Evolutionary conservation across 2,329 filamentous ascomycete genomes (phyloP).

Genomic region (Colletotrichum nymphaeae): DNA sequence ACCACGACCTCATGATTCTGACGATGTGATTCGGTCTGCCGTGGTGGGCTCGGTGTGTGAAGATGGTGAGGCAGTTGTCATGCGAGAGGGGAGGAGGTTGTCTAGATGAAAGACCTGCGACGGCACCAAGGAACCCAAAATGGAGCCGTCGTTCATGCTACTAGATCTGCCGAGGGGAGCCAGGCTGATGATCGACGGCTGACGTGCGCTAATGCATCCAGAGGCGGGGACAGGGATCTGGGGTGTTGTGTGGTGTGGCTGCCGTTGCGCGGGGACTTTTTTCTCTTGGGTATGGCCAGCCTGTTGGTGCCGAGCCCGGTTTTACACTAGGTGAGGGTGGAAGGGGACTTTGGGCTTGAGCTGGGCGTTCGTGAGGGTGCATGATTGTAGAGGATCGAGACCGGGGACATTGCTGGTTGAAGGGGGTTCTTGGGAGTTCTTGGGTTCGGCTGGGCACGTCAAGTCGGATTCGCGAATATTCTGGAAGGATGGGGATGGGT

Average conservation of each 20-base stretch:
- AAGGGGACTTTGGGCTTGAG: background rate
- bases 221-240: conserved; percentile 1
- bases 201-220: conserved; percentile 25
- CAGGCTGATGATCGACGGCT: conserved; percentile 7
- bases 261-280: background rate
- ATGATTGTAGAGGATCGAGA: background rate
- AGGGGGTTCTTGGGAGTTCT: background rate
- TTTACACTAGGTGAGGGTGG: background rate
- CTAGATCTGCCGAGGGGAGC: conserved; percentile 2
- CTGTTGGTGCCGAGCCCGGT: background rate
- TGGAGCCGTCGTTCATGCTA: background rate
- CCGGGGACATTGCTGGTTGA: background rate
- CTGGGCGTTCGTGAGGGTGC: background rate
- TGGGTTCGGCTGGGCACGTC: background rate
- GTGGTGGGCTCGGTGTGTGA: background rate
- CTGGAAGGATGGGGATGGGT: background rate
- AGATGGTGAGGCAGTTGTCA: background rate
- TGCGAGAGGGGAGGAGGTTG: background rate
- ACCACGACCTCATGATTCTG: background rate
- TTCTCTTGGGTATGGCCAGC: background rate
- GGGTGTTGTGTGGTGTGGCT: background rate
- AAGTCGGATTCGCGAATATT: background rate
- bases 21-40: background rate
- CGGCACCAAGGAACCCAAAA: background rate
- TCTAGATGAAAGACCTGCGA: conserved; percentile 4